Evolutionary conservation across 257 asterid genomes (phyloP).

Genomic region (Solanum pennellii): DNA sequence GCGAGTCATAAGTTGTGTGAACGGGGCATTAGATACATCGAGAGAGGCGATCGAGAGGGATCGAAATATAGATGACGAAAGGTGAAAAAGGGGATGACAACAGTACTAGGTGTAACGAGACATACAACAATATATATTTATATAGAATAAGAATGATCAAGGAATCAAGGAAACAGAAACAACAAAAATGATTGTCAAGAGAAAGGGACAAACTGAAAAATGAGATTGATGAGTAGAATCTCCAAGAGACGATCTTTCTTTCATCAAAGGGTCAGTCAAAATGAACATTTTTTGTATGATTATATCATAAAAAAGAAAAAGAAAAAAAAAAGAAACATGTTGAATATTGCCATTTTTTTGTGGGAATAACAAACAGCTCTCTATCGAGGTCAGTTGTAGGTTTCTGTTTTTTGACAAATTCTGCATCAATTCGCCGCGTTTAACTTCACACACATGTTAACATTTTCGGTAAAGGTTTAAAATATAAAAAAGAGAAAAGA

Average conservation of each 20-base stretch:
- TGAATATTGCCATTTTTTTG: not conserved
- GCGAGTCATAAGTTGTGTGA: no score
- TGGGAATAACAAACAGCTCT: not conserved
- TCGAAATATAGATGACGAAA: not conserved
- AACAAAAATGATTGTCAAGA: not conserved
- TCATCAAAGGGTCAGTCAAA: not conserved
- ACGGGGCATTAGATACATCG: not conserved
- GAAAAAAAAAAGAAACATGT: not conserved
- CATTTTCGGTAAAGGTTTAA: no score
- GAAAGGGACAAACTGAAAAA: not conserved
- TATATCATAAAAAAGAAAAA: not conserved
- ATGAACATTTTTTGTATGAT: not conserved
- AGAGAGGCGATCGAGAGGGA: not conserved
- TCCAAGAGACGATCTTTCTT: not conserved
- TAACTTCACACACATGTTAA: not conserved
- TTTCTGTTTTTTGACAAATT: not conserved
- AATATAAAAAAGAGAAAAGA: no score
- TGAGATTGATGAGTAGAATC: not conserved
- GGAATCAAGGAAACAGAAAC: not conserved
- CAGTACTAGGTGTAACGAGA: not conserved
- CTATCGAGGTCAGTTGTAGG: not conserved
- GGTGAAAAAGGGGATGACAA: not conserved
- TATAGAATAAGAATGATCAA: no score
- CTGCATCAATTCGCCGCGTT: not conserved
- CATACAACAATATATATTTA: not conserved